Base-by-base conservation (phyloP, 2,329 filamentous ascomycete species). In the Aspergillus sp. region DNA sequence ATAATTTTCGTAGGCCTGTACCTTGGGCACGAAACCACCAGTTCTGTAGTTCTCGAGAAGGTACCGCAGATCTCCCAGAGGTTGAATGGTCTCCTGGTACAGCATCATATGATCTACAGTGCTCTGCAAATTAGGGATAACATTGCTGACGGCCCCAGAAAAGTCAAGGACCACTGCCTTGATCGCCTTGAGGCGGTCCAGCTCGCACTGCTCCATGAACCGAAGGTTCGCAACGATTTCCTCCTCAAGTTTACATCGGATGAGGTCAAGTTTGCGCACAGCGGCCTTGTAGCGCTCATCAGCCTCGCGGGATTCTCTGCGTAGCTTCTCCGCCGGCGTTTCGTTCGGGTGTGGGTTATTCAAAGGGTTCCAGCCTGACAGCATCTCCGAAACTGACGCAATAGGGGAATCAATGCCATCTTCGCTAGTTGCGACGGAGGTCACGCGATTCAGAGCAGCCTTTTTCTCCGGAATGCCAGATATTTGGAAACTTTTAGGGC, bases 61-160 rank as follows among this genome's bases (percentile, higher is more conserved):
- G 74, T 98, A 99, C 62, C 95, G 86, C 65, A 99, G 79, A 75
- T 99, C 95, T 40, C 91, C 90, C 48, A 87, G 74, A 6, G 95
- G 95, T 75, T 98, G 95, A n/a, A 99, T 90, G 0, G 95, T 98
- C 80, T 99, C 95, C 75, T 99, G 95, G 78, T 96, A 99, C 47
- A 99, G 83, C 87, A 99, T 92, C 93, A 99, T 97, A 72, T 96
- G 92, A 78, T 99, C 95, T 23, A 99, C 92, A 0, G 93, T 92
- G 58, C 93, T 93, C 76, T 98, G 95, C 61, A 99, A 80, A 70
- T 90, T 96, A 17, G 95, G 96, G 62, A 99, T 98, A 68, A 97
- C 93, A 70, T 99, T 99, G 81, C 93, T 93, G 74, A 99, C 90
- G 39, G 93, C 92, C 46, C 95, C 95, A 4, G 93, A 97, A 75